phyloP scores from a whole-genome alignment of 176 grass and related monocot species.

The Cenchrus fungigraminus region DNA sequence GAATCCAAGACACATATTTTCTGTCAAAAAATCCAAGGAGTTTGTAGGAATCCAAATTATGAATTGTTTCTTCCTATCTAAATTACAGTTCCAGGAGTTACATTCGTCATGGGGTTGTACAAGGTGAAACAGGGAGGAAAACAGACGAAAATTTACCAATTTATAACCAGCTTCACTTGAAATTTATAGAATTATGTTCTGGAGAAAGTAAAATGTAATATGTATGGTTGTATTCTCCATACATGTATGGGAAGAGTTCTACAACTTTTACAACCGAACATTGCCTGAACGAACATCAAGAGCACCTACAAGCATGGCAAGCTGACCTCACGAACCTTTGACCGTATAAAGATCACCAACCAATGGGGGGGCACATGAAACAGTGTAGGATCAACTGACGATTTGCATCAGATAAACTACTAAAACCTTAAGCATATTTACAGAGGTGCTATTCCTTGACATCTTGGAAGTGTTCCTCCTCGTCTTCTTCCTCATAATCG shows the following conservation, averaged over 20 bases:
- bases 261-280: constrained; percentile 35
- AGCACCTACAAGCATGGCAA: constrained; percentile 28
- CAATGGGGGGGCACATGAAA: constrained; percentile 5
- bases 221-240: background rate
- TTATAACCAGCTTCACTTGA: background rate
- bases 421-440: constrained; percentile 25
- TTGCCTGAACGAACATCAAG: constrained; percentile 27
- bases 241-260: constrained; percentile 2
- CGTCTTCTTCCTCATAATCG: constrained; percentile 36
- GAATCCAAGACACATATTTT: background rate
- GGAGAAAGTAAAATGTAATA: background rate
- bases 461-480: constrained; percentile 22
- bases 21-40: background rate
- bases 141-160: background rate
- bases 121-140: background rate
- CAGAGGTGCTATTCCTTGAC: constrained; percentile 41
- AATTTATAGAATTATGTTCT: background rate
- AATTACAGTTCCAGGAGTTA: background rate
- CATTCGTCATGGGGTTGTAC: background rate
- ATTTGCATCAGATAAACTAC: constrained; percentile 1
- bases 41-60: background rate
- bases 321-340: constrained; percentile 14
- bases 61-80: background rate
- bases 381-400: background rate
- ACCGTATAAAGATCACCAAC: constrained; percentile 27